phyloP scores from a whole-genome alignment of 306 rosid genomes.

The Macrotyloma uniflorum region DNA sequence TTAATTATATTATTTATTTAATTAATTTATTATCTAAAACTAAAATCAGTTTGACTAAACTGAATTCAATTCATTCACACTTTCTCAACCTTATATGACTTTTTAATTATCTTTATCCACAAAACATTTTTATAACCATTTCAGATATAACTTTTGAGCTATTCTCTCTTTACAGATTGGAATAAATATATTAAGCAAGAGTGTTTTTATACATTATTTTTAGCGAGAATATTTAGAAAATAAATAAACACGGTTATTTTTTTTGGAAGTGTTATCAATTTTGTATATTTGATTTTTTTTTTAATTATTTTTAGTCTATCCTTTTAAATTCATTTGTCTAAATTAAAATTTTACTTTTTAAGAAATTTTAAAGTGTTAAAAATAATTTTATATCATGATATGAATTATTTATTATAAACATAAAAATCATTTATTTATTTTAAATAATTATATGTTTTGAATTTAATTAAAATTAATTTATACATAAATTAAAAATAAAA shows the following conservation, averaged over 20 bases:
- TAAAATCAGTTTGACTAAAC: neutral
- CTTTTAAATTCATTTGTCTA: neutral
- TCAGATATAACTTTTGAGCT: neutral
- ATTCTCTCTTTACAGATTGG: neutral
- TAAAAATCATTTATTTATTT: too few relatives aligned
- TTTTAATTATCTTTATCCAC: neutral
- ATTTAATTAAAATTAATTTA: too few relatives aligned
- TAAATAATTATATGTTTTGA: too few relatives aligned
- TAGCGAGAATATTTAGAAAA: too few relatives aligned
- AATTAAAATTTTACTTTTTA: neutral
- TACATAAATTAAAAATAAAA: too few relatives aligned
- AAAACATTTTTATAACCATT: too few relatives aligned
- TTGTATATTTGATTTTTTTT: neutral
- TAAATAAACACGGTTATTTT: too few relatives aligned
- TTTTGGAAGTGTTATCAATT: neutral
- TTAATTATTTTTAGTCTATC: neutral
- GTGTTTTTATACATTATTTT: too few relatives aligned
- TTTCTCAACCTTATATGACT: neutral
- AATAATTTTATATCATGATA: too few relatives aligned
- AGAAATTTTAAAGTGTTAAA: neutral
- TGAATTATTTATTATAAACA: neutral
- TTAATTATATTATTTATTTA: neutral
- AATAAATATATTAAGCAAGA: neutral
- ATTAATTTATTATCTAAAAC: neutral
- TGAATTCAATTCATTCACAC: neutral